Percentiles rank a stretch among this genome's conserved stretches.
Conservation (phyloP, 108 stramenopile species). For the Thalassiosira profunda region DNA sequence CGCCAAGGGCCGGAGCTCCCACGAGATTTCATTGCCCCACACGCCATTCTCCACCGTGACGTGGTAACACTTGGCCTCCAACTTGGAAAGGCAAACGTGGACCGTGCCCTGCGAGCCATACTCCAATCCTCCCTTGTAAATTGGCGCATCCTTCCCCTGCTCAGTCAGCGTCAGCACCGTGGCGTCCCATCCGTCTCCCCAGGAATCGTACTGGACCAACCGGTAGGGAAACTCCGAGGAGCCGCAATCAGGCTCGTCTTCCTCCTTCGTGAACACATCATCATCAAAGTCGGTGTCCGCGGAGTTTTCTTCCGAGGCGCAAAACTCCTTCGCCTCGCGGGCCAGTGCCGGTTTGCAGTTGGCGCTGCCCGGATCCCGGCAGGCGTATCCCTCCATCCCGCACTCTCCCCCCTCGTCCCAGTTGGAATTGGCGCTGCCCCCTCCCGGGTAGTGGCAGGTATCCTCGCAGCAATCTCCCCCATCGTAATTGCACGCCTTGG, state of each 20-base stretch:
- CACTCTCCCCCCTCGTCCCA: constrained; percentile 58
- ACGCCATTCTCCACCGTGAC: constrained; percentile 72
- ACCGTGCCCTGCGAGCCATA: constrained; percentile 76
- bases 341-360: constrained; percentile 67
- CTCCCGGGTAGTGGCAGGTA: constrained; percentile 50
- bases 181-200: constrained; percentile 92
- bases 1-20: constrained; percentile 75
- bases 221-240: constrained; percentile 55
- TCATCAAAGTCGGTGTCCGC: constrained; percentile 28
- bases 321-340: constrained; percentile 44
- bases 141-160: not conserved
- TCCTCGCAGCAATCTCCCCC: constrained; percentile 94
- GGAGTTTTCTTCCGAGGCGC: constrained; percentile 32
- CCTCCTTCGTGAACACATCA: constrained; percentile 17
- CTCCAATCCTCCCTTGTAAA: constrained; percentile 70
- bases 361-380: constrained; percentile 72
- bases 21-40: constrained; percentile 93
- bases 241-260: constrained; percentile 30
- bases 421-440: not conserved
- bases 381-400: constrained; percentile 88
- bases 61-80: constrained; percentile 68
- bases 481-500: constrained; percentile 81
- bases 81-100: constrained; percentile 73
- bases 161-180: constrained; percentile 57
- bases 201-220: constrained; percentile 79